phyloP scores from a whole-genome alignment of 352 stramenopile genomes.

The Phytophthora quininea region DNA sequence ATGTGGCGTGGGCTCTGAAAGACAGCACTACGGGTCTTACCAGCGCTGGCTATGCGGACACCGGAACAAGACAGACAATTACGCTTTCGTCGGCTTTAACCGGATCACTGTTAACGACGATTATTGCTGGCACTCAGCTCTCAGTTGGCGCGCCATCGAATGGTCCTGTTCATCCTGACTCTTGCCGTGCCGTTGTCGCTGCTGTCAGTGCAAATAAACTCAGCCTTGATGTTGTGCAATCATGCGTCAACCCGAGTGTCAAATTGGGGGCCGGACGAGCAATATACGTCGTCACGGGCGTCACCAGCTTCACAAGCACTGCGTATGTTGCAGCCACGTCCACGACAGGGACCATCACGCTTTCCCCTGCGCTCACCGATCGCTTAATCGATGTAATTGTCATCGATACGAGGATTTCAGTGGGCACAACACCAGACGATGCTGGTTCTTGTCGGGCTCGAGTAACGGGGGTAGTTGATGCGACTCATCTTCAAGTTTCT shows the following conservation, averaged over 20 bases:
- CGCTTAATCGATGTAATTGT: slow-evolving; percentile 33
- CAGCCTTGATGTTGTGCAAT: slow-evolving; percentile 24
- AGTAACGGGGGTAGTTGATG: slow-evolving; percentile 15
- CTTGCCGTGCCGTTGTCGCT: slow-evolving; percentile 29
- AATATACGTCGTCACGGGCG: slow-evolving; percentile 28
- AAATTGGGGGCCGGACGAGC: slow-evolving; percentile 14
- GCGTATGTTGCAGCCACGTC: slow-evolving; percentile 1
- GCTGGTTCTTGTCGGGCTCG: slow-evolving; percentile 25
- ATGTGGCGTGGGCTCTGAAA: slow-evolving; percentile 53
- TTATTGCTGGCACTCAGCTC: slow-evolving; percentile 45
- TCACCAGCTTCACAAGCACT: slow-evolving; percentile 21
- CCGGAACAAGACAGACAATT: slow-evolving; percentile 24
- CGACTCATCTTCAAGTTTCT: slow-evolving; percentile 36
- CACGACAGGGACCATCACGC: slow-evolving; percentile 13
- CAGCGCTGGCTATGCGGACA: slow-evolving; percentile 31
- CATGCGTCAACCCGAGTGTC: slow-evolving; percentile 14
- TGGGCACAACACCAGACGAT: slow-evolving; percentile 23
- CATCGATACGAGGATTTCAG: slow-evolving; percentile 22
- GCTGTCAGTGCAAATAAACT: slow-evolving; percentile 21
- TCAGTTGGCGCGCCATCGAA: slow-evolving; percentile 38
- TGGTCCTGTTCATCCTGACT: slow-evolving; percentile 28
- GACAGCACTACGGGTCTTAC: slow-evolving; percentile 36
- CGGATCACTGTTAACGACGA: slow-evolving; percentile 20
- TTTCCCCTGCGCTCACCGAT: slow-evolving; percentile 24
- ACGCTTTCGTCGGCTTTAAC: slow-evolving; percentile 51